Evolutionary conservation across 306 rosid species (phyloP).

Genomic region (Cicer arietinum): DNA sequence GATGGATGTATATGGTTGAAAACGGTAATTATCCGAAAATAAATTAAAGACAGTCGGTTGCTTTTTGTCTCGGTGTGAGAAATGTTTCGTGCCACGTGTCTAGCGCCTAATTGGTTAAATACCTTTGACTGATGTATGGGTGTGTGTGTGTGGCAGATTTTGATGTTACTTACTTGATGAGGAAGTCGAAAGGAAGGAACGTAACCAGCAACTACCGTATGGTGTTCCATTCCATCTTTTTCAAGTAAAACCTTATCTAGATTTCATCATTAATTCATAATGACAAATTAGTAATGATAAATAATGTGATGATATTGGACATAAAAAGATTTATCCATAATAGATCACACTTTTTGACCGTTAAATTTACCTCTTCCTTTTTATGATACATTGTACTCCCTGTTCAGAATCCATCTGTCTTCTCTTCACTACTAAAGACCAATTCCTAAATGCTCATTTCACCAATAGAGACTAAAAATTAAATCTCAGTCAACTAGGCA

Average conservation of each 20-base stretch:
- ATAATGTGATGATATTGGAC: too few species aligned
- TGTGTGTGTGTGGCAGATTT: background rate
- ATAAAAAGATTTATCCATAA: too few species aligned
- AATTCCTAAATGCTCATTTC: too few species aligned
- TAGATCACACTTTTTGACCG: too few species aligned
- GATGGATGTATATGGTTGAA: background rate
- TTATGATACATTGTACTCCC: too few species aligned
- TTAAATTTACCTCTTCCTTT: too few species aligned
- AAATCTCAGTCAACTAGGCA: too few species aligned
- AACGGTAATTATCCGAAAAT: background rate
- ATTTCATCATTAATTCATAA: background rate
- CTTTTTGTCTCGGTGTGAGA: conserved; percentile 6
- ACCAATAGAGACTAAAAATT: too few species aligned
- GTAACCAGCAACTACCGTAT: background rate
- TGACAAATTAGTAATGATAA: too few species aligned
- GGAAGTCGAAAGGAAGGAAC: background rate
- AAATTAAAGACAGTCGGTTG: background rate
- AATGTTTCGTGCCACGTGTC: conserved; percentile 4
- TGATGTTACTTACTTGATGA: background rate
- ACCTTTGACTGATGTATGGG: background rate
- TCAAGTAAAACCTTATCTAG: background rate
- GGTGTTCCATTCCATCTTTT: background rate
- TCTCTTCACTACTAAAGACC: too few species aligned
- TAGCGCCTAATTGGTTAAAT: background rate
- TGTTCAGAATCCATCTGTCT: too few species aligned